These are phyloP conservation scores for Dothideomycetes sp. DNA, from an alignment of 2,329 filamentous ascomycete species.

Conservation along the genomic window DNA sequence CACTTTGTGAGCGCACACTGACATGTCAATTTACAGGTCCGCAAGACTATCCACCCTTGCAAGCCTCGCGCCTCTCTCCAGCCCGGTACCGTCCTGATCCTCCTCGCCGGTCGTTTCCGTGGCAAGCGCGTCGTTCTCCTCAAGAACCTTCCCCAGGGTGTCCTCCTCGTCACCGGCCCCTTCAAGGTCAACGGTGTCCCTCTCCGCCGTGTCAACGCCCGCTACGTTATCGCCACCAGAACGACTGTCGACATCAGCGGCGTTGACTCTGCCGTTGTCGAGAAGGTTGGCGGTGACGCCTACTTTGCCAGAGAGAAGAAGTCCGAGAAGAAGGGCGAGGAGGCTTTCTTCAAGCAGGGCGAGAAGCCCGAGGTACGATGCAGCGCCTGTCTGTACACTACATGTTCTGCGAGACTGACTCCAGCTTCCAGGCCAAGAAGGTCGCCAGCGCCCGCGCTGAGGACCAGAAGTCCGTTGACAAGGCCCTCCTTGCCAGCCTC, in stretches of 20 bases:
- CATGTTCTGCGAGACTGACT: too few species aligned
- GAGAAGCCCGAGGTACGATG: conserved; percentile 85
- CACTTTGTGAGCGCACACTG: not conserved
- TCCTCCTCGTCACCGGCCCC: conserved; percentile 96
- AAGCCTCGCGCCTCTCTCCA: conserved; percentile 80
- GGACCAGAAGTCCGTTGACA: conserved; percentile 98
- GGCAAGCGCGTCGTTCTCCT: conserved; percentile 99
- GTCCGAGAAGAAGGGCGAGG: conserved; percentile 92
- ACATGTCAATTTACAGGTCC: conserved; percentile 50
- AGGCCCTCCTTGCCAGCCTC: conserved; percentile 86
- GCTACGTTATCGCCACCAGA: conserved; percentile 87
- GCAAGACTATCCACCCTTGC: conserved; percentile 85
- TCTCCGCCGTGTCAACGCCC: conserved; percentile 82
- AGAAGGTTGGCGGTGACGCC: conserved; percentile 70
- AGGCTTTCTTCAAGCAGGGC: conserved; percentile 98
- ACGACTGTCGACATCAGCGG: conserved; percentile 75
- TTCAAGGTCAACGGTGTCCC: conserved; percentile 99
- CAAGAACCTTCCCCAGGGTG: conserved; percentile 93
- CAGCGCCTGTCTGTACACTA: not conserved
- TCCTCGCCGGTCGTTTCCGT: conserved; percentile 98
- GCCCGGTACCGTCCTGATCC: conserved; percentile 94
- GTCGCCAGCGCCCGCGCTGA: conserved; percentile 80
- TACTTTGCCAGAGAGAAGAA: conserved; percentile 97
- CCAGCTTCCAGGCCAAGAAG: conserved; percentile 55
- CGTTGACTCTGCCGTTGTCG: conserved; percentile 59